Evolutionary conservation across 257 asterid genomes (phyloP), one percentile per base, ranked within the genome.

Genomic region (Gentiana straminea): DNA sequence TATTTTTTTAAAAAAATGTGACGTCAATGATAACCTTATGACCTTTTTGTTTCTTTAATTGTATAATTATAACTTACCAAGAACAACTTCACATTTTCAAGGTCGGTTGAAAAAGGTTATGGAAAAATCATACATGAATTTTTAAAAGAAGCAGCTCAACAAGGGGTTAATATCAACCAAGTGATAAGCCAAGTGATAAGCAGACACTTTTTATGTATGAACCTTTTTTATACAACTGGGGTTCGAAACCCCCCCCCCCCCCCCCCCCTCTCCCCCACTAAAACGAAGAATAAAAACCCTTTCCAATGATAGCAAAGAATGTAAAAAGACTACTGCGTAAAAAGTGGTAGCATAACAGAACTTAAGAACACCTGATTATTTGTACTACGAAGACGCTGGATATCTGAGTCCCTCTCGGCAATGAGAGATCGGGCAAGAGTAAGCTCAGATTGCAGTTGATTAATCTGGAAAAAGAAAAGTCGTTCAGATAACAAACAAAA

Each of bases 391-490:
- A 87, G 66, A 51, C 80, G 81, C 65, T 85, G 98, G 61, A 83
- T 70, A 64, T 92, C 98, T 1, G 81, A 62, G 75, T 92, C 98
- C 73, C 86, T 83, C 83, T 92, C 98, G 32, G 89, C 94, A 70
- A 92, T 80, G 73, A 92, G 66, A 58, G 97, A 88, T 64, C 97
- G 82, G 50, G 98, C 95, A 69, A 88, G 95, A 60, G 82, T 76
- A 48, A 92, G 73, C 75, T 92, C 97, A 65, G 98, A 85, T 69
- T 88, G 98, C 74, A 85, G 64, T 54, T 88, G 97, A 72, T 88
- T 88, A 94, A 92, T 83, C 97, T 92, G 84, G 24, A 24, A 24
- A 76, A 63, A 71, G 44, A 59, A 54, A 58, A 67, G 46, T 10
- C 32, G 56, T 7, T 36, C 52, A 45, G 10, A 5, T 34, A 35